A percentile compares a stretch with the other conserved stretches of the same genome.
These are phyloP conservation scores for Linum lewisii DNA, from an alignment of 345 rosid species.

Conservation along the genomic window DNA sequence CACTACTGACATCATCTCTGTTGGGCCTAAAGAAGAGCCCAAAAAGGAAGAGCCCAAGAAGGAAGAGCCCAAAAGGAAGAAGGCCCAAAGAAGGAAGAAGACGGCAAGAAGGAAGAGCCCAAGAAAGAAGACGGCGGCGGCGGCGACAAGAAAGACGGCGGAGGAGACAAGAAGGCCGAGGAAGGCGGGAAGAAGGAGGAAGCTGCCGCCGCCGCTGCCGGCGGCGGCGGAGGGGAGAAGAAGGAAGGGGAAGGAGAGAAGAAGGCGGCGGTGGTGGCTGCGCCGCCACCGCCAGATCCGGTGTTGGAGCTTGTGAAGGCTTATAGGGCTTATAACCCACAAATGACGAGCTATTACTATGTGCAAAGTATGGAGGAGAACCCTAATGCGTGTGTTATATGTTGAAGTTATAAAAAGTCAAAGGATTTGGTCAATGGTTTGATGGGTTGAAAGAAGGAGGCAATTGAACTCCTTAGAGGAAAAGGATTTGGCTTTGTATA, in stretches of 20 bases:
- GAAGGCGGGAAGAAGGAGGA: background rate
- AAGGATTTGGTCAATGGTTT: background rate
- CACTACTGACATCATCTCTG: background rate
- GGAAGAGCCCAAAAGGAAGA: background rate
- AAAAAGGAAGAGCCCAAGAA: conserved; percentile 18
- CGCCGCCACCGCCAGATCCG: conserved; percentile 41
- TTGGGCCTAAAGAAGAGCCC: conserved; percentile 22
- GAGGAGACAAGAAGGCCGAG: background rate
- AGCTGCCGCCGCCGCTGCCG: background rate
- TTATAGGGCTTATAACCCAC: conserved; percentile 80
- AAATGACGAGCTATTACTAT: conserved; percentile 53
- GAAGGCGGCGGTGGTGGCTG: conserved; percentile 5
- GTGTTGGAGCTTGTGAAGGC: conserved; percentile 67
- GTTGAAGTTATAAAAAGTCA: conserved; percentile 12
- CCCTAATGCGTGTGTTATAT: conserved; percentile 89
- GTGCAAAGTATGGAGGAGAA: conserved; percentile 88
- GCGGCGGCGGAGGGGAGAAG: conserved; percentile 18
- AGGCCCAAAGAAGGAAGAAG: background rate
- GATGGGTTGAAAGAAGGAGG: background rate
- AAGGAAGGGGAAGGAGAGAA: background rate
- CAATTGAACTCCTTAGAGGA: no score
- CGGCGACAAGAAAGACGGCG: background rate
- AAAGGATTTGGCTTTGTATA: no score
- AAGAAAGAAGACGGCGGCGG: no score
- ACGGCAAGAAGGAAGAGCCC: no score